Evolutionary conservation across 164 flowering plant genomes (phyloP), one percentile per base, ranked within the genome.

Genomic region (Berberis thunbergii): DNA sequence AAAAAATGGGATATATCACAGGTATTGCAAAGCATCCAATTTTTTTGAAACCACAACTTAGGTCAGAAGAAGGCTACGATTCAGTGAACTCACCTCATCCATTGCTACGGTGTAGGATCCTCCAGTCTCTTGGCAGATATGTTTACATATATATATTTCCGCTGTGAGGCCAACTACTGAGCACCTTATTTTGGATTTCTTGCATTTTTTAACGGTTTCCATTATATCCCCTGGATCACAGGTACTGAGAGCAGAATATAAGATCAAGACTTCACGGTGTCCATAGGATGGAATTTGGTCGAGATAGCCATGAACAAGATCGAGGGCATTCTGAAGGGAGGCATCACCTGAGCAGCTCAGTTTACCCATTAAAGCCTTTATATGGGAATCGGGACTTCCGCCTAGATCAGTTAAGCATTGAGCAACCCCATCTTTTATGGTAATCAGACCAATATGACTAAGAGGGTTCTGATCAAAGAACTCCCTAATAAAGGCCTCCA

Each of bases 391-490:
- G 12, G 98, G 98, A 76, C 97, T 93, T 39, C 97, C 96, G 77
- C 97, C 97, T 67, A 93, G 86, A 70, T 89, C 97, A 3, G 97
- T 89, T 68, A 93, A 76, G 81, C 83, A 77, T 45, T 88, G 81
- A 68, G 96, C 89, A 73, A 89, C 75, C 11, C 98, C 98, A 71
- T 92, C 97, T 79, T 86, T 89, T 63, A 92, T 78, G 10, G 83
- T 78, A 52, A 84, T 80, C 12, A 93, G 63, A 50, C 86, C 90
- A 73, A 93, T 70, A 66, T 93, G 97, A 78, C 98, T 89, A 46
- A 89, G 89, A 3, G 98, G 98, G 70, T 93, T 93, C 78, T 93
- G 98, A 77, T 93, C 91, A 78, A 92, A 93, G 76, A 89, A 93
- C 75, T 93, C 98, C 74, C 97, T 83, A 55, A 93, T 81, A 70